phyloP scores from a whole-genome alignment of 2,329 filamentous ascomycete species.

The Fusarium sp. region DNA sequence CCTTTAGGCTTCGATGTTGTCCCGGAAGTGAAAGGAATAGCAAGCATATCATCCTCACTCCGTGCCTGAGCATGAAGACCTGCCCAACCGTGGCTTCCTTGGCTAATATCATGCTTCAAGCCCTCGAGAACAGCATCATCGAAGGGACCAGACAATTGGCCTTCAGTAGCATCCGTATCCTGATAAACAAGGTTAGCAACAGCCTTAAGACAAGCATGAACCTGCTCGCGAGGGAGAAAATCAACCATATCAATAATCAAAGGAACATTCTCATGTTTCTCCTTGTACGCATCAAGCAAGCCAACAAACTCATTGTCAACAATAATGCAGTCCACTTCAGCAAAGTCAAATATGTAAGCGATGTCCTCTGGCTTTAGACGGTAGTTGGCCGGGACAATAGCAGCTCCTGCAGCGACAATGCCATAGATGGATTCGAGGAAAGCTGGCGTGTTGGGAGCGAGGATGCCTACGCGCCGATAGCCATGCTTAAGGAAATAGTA shows the following conservation, averaged over 20 bases:
- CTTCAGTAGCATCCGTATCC: slow-evolving; percentile 83
- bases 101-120: slow-evolving; percentile 74
- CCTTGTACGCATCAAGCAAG: slow-evolving; percentile 75
- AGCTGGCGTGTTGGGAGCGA: slow-evolving; percentile 92
- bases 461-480: slow-evolving; percentile 82
- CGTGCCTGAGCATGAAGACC: slow-evolving; percentile 76
- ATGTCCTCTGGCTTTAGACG: slow-evolving; percentile 85
- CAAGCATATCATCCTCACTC: slow-evolving; percentile 84
- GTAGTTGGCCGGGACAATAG: slow-evolving; percentile 76
- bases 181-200: slow-evolving; percentile 50
- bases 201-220: not conserved
- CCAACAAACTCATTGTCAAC: slow-evolving; percentile 83
- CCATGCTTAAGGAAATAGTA: slow-evolving; percentile 85
- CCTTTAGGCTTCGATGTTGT: slow-evolving; percentile 94
- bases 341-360: slow-evolving; percentile 88
- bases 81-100: slow-evolving; percentile 78
- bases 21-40: slow-evolving; percentile 92
- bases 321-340: slow-evolving; percentile 87
- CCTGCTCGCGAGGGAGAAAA: slow-evolving; percentile 4
- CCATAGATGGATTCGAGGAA: slow-evolving; percentile 93
- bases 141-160: slow-evolving; percentile 81
- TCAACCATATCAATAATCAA: slow-evolving; percentile 78
- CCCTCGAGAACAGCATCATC: slow-evolving; percentile 87
- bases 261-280: slow-evolving; percentile 70
- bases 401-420: slow-evolving; percentile 81